Percentiles rank a stretch among this genome's conserved stretches.
Conservation (phyloP, 768 basidiomycete genomes). For the Mycena pura region DNA sequence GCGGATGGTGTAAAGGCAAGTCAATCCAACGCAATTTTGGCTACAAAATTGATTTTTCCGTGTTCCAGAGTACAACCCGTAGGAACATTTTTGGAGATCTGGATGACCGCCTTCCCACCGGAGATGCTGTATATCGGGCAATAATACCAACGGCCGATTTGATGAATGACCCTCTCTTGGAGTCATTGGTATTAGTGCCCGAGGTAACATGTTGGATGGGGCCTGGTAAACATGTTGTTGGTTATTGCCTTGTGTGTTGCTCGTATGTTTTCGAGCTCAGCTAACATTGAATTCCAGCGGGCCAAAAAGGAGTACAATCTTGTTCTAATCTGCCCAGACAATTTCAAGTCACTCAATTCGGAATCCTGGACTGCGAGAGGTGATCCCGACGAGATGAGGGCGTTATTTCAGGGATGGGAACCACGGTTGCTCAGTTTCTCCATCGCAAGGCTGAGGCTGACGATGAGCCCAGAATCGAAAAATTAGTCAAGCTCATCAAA, state of each 20-base stretch:
- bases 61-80: conserved; percentile 55
- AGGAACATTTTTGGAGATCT: conserved; percentile 55
- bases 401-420: conserved; percentile 56
- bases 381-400: conserved; percentile 52
- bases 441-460: not conserved
- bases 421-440: conserved; percentile 27
- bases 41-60: too few relatives aligned
- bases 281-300: conserved; percentile 29
- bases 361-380: conserved; percentile 54
- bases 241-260: conserved; percentile 44
- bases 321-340: conserved; percentile 51
- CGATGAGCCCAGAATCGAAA: conserved; percentile 51
- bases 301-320: conserved; percentile 51
- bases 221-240: conserved; percentile 47
- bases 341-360: conserved; percentile 40
- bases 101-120: conserved; percentile 55
- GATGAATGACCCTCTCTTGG: conserved; percentile 59
- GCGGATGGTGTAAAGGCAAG: conserved; percentile 60
- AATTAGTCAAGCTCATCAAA: conserved; percentile 50
- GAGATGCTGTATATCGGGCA: conserved; percentile 69
- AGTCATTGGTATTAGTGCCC: conserved; percentile 54
- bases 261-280: not conserved
- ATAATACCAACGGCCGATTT: conserved; percentile 54
- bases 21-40: too few relatives aligned
- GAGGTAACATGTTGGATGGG: conserved; percentile 70